A percentile compares a stretch with the other conserved stretches of the same genome.
These are phyloP conservation scores for Chrysosphaeria jannelii DNA, from an alignment of 2,329 filamentous ascomycete species.

Conservation along the genomic window DNA sequence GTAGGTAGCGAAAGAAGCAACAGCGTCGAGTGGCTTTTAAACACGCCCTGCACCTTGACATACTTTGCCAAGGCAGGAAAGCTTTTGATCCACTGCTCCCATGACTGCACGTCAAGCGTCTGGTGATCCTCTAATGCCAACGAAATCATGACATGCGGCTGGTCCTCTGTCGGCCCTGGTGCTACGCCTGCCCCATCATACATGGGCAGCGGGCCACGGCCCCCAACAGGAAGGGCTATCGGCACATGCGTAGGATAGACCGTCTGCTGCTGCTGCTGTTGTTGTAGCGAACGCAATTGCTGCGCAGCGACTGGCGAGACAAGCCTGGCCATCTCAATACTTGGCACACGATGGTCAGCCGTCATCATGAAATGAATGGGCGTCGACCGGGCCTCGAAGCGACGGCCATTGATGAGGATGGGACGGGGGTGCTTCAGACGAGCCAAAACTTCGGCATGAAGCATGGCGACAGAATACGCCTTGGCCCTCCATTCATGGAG, in stretches of 20 bases:
- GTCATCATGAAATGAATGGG: conserved; percentile 35
- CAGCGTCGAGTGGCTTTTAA: conserved; percentile 28
- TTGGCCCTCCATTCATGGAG: conserved; percentile 23
- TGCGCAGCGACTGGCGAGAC: conserved; percentile 8
- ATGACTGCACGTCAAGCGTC: conserved; percentile 22
- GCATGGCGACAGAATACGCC: conserved; percentile 26
- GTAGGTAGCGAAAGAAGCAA: conserved; percentile 26
- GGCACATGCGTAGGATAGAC: neutral
- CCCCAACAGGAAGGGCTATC: too few species aligned
- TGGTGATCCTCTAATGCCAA: conserved; percentile 26
- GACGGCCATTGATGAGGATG: conserved; percentile 23
- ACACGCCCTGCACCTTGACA: conserved; percentile 28
- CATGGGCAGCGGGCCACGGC: neutral
- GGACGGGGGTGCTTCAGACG: conserved; percentile 27
- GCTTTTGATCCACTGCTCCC: conserved; percentile 23
- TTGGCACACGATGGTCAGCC: conserved; percentile 24
- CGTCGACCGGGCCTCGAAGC: conserved; percentile 25
- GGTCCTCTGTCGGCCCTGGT: conserved; percentile 19
- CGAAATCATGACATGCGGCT: conserved; percentile 29
- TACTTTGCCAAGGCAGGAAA: conserved; percentile 27
- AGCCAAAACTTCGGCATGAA: conserved; percentile 28
- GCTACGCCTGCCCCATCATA: neutral
- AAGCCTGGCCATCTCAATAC: conserved; percentile 21
- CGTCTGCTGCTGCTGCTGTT: conserved; percentile 4
- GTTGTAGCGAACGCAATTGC: neutral